A percentile compares a stretch with the other conserved stretches of the same genome.
These are phyloP conservation scores for Serendipita sp. DNA, from an alignment of 768 basidiomycete genomes.

Conservation along the genomic window DNA sequence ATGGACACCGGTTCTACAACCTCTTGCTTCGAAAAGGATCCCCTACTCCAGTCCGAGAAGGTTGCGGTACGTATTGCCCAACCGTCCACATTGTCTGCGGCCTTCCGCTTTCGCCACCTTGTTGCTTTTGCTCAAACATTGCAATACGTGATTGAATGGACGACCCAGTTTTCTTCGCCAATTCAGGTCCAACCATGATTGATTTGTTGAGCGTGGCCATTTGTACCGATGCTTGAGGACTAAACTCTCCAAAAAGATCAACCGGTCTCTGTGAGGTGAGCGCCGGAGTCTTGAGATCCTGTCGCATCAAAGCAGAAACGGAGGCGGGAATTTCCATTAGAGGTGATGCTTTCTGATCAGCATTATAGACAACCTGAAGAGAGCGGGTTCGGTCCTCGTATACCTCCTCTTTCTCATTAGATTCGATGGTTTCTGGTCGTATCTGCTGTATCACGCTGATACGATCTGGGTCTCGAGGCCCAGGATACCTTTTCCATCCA, in stretches of 20 bases:
- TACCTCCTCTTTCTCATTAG: no score
- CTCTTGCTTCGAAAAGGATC: neutral
- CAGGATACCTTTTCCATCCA: no score
- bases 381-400: no score
- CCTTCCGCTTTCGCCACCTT: neutral
- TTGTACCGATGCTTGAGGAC: no score
- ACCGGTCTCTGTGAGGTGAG: neutral
- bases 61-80: neutral
- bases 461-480: no score
- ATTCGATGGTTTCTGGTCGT: no score
- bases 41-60: neutral
- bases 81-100: neutral
- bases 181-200: no score
- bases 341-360: neutral
- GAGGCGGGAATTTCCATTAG: neutral
- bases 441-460: no score
- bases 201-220: no score
- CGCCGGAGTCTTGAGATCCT: neutral
- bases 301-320: neutral
- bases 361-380: no score
- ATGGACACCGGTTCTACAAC: neutral
- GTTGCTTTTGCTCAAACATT: neutral
- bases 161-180: neutral
- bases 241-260: no score
- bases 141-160: neutral